Conservation (phyloP, 139 green algal genomes). For the Desmodesmus armatus region DNA sequence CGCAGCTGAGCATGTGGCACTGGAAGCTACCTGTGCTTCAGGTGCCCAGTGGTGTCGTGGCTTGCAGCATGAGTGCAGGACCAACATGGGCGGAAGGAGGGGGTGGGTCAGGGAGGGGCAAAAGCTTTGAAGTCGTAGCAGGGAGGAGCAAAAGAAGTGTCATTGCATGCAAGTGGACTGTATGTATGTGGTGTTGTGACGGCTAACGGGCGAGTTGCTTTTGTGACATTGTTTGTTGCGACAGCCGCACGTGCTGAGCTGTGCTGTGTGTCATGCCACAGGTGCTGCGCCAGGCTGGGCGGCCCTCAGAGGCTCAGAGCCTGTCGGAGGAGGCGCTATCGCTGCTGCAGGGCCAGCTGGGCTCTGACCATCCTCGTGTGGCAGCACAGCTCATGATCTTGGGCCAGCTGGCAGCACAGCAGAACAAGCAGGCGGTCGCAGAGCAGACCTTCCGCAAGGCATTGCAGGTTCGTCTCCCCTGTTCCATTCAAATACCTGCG, state of each 20-base stretch:
- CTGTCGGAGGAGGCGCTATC: conserved; percentile 36
- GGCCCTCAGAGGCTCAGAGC: conserved; percentile 21
- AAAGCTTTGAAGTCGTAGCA: too few species aligned
- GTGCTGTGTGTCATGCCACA: too few species aligned
- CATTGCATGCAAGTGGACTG: neutral
- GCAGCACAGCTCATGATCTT: conserved; percentile 38
- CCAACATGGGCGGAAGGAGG: too few species aligned
- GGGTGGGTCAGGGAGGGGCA: too few species aligned
- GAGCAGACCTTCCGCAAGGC: conserved; percentile 42
- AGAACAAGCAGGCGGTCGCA: conserved; percentile 13
- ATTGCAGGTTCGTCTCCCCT: conserved; percentile 35
- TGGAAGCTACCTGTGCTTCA: too few species aligned
- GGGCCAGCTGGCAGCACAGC: conserved; percentile 36
- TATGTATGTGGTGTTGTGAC: neutral
- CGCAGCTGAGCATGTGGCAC: neutral
- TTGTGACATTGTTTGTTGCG: too few species aligned
- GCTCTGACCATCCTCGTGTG: conserved; percentile 39
- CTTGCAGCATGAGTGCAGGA: too few species aligned
- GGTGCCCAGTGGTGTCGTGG: too few species aligned
- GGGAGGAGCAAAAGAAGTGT: too few species aligned
- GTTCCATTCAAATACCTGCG: too few species aligned
- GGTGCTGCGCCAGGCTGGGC: conserved; percentile 38
- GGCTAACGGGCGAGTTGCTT: too few species aligned
- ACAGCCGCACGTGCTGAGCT: neutral
- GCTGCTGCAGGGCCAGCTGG: conserved; percentile 40